Base-by-base conservation (phyloP, 768 basidiomycete species). In the Amanita jacksonii region DNA sequence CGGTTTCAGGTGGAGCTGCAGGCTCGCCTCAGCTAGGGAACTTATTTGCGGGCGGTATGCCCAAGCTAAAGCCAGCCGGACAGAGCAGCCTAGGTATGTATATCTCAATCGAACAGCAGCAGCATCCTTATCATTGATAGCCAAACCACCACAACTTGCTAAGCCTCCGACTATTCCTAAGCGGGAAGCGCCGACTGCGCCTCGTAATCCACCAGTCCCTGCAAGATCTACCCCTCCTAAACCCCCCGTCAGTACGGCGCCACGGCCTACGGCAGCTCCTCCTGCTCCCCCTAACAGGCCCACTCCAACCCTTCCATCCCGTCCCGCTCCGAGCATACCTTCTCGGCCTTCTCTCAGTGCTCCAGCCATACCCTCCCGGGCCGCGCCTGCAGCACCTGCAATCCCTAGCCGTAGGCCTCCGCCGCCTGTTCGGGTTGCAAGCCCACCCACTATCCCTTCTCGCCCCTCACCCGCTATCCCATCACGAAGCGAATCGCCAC, bases 31-130 rank as follows among this genome's bases (percentile, higher is more conserved):
- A 92, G 59, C 66, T 93, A 3, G 91, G 79, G 24, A 81, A 77
- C 1, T 62, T 96, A 8, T 93, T 96, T 56, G 89, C 91, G 35
- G 90, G 88, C 12, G 91, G 92, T 1, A 79, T 94, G 69, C 92
- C 92, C 3, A 92, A 86, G 57, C 58, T 94, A 55, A 93, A 84
- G 67, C 77, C 88, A 35, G 73, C 84, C n/a, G 85, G 79, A 9
- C 73, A 77, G 46, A 69, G 56, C 43, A 71, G 66, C 59, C 60
- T 69, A 45, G 75, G 84, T 83, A 55, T 47, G 70, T 51, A 34
- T 34, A 48, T 49, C 25, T 18, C 22, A 20, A 44, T 49, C 9
- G 46, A 34, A 44, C 23, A 42, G 28, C 35, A 45, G 39, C 37
- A 48, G 39, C 35, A 18, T 34, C 43, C 27, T 15, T 18, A 22